Evolutionary conservation across 495 filamentous ascomycete species (phyloP).

Genomic region (Friedmanniomyces endolithicus): DNA sequence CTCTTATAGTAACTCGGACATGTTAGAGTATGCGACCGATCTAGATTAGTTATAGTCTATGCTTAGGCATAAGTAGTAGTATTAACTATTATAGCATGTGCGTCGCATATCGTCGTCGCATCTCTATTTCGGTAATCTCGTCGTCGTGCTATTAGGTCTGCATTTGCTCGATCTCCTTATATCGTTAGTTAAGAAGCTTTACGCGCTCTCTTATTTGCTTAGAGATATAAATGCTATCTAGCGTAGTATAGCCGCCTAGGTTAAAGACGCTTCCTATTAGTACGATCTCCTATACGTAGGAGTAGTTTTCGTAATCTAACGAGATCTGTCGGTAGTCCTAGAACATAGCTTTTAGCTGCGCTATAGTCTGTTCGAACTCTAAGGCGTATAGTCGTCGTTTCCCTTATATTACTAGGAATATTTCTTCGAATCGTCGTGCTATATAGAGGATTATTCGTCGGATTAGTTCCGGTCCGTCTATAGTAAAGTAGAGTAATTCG

Average conservation of each 20-base stretch:
- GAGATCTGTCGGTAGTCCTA: too few relatives aligned
- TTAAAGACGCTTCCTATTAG: background rate
- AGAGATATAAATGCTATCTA: background rate
- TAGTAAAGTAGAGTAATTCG: too few relatives aligned
- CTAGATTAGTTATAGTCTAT: background rate
- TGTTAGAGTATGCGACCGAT: background rate
- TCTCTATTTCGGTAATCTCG: background rate
- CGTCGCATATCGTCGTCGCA: background rate
- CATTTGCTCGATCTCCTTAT: background rate
- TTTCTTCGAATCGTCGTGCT: background rate
- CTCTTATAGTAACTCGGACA: background rate
- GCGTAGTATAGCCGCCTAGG: background rate
- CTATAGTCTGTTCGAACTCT: background rate
- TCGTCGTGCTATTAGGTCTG: background rate
- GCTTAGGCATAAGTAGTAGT: background rate
- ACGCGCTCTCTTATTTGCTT: conserved; percentile 1
- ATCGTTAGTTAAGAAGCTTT: background rate
- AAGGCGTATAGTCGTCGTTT: conserved; percentile 1
- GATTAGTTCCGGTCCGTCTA: too few relatives aligned
- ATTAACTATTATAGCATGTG: background rate
- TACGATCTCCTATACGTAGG: too few relatives aligned
- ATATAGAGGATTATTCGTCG: background rate
- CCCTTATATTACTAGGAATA: conserved; percentile 1
- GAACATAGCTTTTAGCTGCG: background rate
- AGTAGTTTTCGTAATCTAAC: too few relatives aligned